Base-by-base conservation (phyloP, 75 land plant genomes). In the Picea glauca region DNA sequence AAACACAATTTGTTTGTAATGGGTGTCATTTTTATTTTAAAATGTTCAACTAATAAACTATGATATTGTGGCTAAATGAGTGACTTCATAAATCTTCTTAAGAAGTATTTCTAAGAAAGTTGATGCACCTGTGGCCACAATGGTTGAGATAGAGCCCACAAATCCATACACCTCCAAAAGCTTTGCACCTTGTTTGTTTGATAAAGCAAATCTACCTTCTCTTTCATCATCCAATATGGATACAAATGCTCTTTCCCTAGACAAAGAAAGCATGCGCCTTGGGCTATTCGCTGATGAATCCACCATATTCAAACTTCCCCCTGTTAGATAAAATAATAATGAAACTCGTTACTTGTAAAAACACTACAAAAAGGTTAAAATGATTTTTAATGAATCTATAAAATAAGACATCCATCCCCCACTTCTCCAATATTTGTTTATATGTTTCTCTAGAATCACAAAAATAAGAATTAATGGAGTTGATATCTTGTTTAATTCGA, bases 161-260 rank as follows among this genome's bases (percentile, higher is more conserved):
- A 96, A 96, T 2, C 96, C 99, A 84, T 96, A 96, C 31, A 96
- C 97, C 82, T 96, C 99, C 0, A 91, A 85, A 38, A 91, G 88
- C 59, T 96, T 96, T 35, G 96, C 91, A 20, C 97, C 97, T 67
- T 89, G 90, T 58, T 90, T 70, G 50, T 43, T 70, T 70, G 73
- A 70, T 70, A 70, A 18, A 46, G 9, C 54, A 70, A 21, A 5
- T 70, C 43, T 70, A 2, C 73, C 73, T 20, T 70, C 73, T 70
- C n/a, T 70, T 9, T 40, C 73, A 43, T 70, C 73, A 70, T 70
- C 73, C 73, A 43, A 70, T 6, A 70, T 40, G n/a, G 73, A 70
- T 11, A 70, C 73, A 70, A 70, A 70, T 70, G 73, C 73, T 70
- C 54, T 70, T 35, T 70, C 73, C 54, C 73, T 70, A 70, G 50